Conservation (phyloP, 768 basidiomycete species). For the Polyporus arcularius region DNA sequence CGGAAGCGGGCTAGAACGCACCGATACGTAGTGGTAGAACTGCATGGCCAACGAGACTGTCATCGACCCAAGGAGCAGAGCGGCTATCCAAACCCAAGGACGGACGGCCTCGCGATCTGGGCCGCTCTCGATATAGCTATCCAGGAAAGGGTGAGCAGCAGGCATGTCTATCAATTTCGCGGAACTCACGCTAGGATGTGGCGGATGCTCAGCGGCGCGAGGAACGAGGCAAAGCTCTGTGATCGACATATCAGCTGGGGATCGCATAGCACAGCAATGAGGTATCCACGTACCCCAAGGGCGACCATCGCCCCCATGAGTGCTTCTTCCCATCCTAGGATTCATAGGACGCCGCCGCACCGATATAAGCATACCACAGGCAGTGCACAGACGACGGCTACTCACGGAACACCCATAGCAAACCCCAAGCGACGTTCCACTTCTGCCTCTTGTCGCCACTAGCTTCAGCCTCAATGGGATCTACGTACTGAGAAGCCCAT, state of each 20-base stretch:
- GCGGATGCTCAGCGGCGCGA: constrained; percentile 35
- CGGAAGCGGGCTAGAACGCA: not conserved
- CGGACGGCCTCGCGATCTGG: constrained; percentile 38
- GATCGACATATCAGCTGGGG: not conserved
- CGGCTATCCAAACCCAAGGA: constrained; percentile 50
- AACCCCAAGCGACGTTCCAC: constrained; percentile 34
- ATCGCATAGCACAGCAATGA: not conserved
- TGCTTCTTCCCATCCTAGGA: constrained; percentile 19
- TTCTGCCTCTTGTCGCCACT: constrained; percentile 9
- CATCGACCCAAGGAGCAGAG: constrained; percentile 37
- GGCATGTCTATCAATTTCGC: not conserved
- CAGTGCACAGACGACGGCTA: not conserved
- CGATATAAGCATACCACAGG: not conserved
- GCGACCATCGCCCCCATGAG: constrained; percentile 14
- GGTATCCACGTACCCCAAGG: constrained; percentile 15
- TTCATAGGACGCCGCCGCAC: not conserved
- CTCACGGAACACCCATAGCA: constrained; percentile 31
- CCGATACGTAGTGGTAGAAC: not conserved
- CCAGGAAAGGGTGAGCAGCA: constrained; percentile 25
- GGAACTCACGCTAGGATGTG: constrained; percentile 37
- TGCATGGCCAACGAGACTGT: constrained; percentile 6
- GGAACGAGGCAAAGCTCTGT: constrained; percentile 19
- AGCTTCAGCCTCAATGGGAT: constrained; percentile 35
- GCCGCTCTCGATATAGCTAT: constrained; percentile 36
- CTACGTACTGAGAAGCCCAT: constrained; percentile 29